Percentiles rank a stretch among this genome's conserved stretches.
phyloP scores from a whole-genome alignment of 1,284 basidiomycete species.

The Moesziomyces antarcticus region DNA sequence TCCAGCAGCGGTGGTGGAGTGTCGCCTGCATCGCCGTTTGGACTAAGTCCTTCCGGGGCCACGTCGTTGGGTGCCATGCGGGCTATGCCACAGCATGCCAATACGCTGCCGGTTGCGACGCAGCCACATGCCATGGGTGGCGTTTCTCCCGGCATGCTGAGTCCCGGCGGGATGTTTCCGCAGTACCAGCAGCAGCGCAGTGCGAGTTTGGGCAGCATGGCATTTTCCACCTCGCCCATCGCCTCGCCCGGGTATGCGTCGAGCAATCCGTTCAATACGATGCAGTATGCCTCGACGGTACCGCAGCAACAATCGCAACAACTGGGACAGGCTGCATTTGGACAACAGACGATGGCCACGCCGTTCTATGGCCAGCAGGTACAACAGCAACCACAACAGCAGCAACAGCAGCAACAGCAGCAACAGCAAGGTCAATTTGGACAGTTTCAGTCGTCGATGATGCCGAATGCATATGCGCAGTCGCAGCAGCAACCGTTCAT shows the following conservation, averaged over 20 bases:
- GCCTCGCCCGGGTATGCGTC: slow-evolving; percentile 17
- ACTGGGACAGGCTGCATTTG: slow-evolving; percentile 33
- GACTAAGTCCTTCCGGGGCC: slow-evolving; percentile 22
- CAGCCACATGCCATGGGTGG: background rate
- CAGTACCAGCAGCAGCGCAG: slow-evolving; percentile 40
- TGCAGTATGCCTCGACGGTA: too few species aligned
- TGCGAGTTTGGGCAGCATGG: slow-evolving; percentile 42
- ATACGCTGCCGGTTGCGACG: slow-evolving; percentile 13
- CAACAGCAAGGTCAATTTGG: slow-evolving; percentile 1
- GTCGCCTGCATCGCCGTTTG: slow-evolving; percentile 14
- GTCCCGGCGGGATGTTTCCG: slow-evolving; percentile 27
- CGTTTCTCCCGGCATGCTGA: slow-evolving; percentile 9
- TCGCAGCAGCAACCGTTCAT: slow-evolving; percentile 14
- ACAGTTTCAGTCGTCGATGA: slow-evolving; percentile 22
- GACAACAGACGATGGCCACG: slow-evolving; percentile 15
- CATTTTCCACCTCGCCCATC: slow-evolving; percentile 35
- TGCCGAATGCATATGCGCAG: slow-evolving; percentile 30
- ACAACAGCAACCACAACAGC: too few species aligned
- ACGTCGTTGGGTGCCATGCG: slow-evolving; percentile 10
- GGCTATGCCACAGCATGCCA: slow-evolving; percentile 25
- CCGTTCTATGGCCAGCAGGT: slow-evolving; percentile 18
- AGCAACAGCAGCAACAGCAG: slow-evolving; percentile 10
- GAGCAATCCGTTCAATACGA: slow-evolving; percentile 2
- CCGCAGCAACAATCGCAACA: slow-evolving; percentile 32
- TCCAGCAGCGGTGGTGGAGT: background rate